Conservation (phyloP, 2,329 filamentous ascomycete species). For the Leptographium procerum region DNA sequence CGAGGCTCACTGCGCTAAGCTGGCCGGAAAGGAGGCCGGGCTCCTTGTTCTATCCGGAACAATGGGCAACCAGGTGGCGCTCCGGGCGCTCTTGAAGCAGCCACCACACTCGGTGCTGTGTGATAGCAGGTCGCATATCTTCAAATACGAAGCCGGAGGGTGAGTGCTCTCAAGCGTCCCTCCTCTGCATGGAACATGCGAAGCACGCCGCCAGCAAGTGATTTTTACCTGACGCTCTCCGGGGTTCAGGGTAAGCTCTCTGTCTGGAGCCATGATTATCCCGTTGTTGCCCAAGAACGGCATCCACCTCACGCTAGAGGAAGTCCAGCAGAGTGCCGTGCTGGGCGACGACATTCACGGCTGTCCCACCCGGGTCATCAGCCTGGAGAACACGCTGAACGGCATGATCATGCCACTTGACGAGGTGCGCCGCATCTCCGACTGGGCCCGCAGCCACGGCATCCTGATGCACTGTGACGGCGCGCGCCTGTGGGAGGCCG, state of each 20-base stretch:
- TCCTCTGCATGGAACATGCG: too few relatives aligned
- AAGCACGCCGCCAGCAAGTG: too few relatives aligned
- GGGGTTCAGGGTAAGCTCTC: constrained; percentile 49
- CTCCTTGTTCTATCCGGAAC: constrained; percentile 82
- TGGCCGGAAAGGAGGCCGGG: constrained; percentile 64
- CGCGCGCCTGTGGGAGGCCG: constrained; percentile 39
- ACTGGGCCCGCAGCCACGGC: constrained; percentile 48
- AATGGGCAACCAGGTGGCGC: constrained; percentile 84
- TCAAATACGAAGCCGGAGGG: constrained; percentile 55
- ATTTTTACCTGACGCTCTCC: too few relatives aligned
- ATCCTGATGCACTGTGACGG: constrained; percentile 39
- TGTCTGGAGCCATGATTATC: constrained; percentile 61
- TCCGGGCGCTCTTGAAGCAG: constrained; percentile 65
- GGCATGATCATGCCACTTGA: constrained; percentile 67
- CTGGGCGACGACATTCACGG: constrained; percentile 61
- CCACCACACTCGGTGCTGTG: constrained; percentile 74
- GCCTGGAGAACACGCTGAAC: constrained; percentile 74
- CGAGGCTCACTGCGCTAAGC: constrained; percentile 59
- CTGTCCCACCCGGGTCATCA: constrained; percentile 72
- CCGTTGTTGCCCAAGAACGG: constrained; percentile 59
- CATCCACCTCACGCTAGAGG: constrained; percentile 63
- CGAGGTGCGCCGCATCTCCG: constrained; percentile 58
- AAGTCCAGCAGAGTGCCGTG: constrained; percentile 55
- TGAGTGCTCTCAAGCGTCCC: constrained; percentile 16
- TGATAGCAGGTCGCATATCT: constrained; percentile 68